A percentile compares a stretch with the other conserved stretches of the same genome.
Conservation (phyloP, 2,329 filamentous ascomycete species). For the Delphinella strobiligena region DNA sequence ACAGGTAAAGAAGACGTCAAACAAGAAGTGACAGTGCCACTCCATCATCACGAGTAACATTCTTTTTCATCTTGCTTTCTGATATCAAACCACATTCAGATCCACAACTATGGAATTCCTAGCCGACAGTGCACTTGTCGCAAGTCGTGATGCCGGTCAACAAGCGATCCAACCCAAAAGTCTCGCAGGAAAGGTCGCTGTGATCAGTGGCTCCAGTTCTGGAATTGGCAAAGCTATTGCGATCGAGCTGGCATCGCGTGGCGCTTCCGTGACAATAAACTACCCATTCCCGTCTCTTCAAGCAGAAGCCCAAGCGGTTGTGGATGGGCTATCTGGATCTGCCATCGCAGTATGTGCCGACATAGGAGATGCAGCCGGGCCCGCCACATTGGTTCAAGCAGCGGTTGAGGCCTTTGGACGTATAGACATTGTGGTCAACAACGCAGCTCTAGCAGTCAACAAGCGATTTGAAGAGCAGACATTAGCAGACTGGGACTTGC, state of each 20-base stretch:
- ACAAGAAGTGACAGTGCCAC: too few species aligned
- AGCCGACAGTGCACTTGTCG: neutral
- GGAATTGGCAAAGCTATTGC: conserved; percentile 37
- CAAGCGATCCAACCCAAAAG: conserved; percentile 1
- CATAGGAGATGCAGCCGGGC: conserved; percentile 26
- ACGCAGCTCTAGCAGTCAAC: conserved; percentile 26
- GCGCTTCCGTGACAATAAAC: conserved; percentile 38
- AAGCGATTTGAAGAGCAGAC: conserved; percentile 27
- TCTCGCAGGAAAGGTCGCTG: conserved; percentile 9
- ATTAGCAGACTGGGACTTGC: conserved; percentile 26
- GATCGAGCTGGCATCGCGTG: conserved; percentile 31
- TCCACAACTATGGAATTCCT: conserved; percentile 4
- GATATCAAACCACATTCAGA: neutral
- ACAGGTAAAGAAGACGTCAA: too few species aligned
- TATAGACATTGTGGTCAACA: conserved; percentile 30
- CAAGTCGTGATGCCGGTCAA: conserved; percentile 3
- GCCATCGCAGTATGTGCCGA: conserved; percentile 32
- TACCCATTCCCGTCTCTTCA: conserved; percentile 28
- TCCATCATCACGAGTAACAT: too few species aligned
- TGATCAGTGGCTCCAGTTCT: conserved; percentile 23
- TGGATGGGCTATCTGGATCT: conserved; percentile 17
- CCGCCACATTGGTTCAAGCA: conserved; percentile 24
- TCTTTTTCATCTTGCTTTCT: too few species aligned
- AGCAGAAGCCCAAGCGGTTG: conserved; percentile 19
- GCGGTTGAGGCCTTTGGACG: conserved; percentile 23